These are phyloP conservation scores for Wickerhamiella spandovensis DNA, from an alignment of 805 yeast species.

Conservation along the genomic window DNA sequence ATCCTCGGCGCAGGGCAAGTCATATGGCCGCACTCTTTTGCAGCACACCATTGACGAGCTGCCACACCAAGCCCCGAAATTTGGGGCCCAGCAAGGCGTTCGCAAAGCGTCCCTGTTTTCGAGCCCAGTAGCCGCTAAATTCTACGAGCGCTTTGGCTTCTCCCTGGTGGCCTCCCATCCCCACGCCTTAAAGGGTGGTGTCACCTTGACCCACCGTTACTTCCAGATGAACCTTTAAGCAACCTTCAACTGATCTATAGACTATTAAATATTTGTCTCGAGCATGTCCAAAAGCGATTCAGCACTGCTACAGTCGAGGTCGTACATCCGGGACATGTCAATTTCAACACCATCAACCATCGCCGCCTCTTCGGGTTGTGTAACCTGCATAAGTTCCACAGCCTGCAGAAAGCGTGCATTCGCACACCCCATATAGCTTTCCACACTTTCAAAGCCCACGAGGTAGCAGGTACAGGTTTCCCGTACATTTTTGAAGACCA, in stretches of 20 bases:
- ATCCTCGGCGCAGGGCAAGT: not conserved
- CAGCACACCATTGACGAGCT: not conserved
- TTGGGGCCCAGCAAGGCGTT: not conserved
- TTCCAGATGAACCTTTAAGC: not conserved
- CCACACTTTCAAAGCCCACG: slow-evolving; percentile 1
- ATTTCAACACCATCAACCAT: not conserved
- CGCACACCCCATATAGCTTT: not conserved
- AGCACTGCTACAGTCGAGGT: not conserved
- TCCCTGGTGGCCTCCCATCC: not conserved
- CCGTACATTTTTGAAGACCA: slow-evolving; percentile 3
- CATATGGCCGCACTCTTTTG: not conserved
- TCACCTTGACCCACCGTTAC: not conserved
- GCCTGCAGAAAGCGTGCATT: not conserved
- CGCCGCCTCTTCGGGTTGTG: not conserved
- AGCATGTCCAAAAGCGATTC: not conserved
- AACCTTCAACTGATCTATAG: not conserved
- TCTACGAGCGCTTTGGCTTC: slow-evolving; percentile 1
- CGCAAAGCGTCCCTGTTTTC: not conserved
- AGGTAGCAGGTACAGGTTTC: slow-evolving; percentile 3
- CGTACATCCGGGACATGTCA: not conserved
- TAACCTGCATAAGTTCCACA: not conserved
- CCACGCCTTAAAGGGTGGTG: not conserved
- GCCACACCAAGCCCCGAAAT: not conserved
- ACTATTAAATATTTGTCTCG: not conserved
- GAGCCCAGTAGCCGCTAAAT: not conserved